Percentiles rank a stretch among this genome's conserved stretches.
Conservation (phyloP, 2,329 filamentous ascomycete species). For the Colletotrichum sp. region DNA sequence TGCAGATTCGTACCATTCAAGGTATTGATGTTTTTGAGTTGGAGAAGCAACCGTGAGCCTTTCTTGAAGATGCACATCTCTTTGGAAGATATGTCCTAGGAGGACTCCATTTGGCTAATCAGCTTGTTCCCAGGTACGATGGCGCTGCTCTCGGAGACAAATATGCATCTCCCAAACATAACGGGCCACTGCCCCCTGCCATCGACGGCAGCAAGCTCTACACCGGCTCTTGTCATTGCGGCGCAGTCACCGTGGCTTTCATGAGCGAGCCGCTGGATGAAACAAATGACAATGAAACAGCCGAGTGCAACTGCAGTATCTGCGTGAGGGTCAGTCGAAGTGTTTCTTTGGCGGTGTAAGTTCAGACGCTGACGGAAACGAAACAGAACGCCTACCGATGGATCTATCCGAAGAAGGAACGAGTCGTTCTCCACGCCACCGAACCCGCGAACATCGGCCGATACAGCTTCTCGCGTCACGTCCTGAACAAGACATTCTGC, state of each 20-base stretch:
- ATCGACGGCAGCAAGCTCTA: conserved; percentile 46
- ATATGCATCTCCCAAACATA: conserved; percentile 40
- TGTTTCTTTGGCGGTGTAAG: too few relatives aligned
- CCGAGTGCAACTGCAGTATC: conserved; percentile 57
- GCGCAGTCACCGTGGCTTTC: conserved; percentile 48
- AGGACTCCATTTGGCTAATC: not conserved
- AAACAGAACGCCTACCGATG: conserved; percentile 47
- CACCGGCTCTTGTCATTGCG: conserved; percentile 59
- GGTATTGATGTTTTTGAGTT: conserved; percentile 45
- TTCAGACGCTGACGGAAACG: not conserved
- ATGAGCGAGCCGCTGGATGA: conserved; percentile 46
- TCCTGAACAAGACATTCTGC: conserved; percentile 51
- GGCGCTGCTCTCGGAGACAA: conserved; percentile 34
- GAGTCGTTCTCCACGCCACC: conserved; percentile 42
- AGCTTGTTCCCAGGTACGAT: conserved; percentile 36
- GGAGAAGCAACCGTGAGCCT: conserved; percentile 38
- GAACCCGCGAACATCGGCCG: conserved; percentile 37
- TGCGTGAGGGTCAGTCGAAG: conserved; percentile 40
- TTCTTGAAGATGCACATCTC: not conserved
- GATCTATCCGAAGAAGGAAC: conserved; percentile 45
- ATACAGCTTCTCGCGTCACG: conserved; percentile 42
- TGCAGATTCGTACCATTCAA: conserved; percentile 48
- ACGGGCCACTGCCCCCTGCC: conserved; percentile 43
- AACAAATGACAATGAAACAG: conserved; percentile 31
- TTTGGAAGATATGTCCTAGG: not conserved